Evolutionary conservation across 2,329 filamentous ascomycete genomes (phyloP), one percentile per base, ranked within the genome.

Genomic region (Triangularia verruculosa): DNA sequence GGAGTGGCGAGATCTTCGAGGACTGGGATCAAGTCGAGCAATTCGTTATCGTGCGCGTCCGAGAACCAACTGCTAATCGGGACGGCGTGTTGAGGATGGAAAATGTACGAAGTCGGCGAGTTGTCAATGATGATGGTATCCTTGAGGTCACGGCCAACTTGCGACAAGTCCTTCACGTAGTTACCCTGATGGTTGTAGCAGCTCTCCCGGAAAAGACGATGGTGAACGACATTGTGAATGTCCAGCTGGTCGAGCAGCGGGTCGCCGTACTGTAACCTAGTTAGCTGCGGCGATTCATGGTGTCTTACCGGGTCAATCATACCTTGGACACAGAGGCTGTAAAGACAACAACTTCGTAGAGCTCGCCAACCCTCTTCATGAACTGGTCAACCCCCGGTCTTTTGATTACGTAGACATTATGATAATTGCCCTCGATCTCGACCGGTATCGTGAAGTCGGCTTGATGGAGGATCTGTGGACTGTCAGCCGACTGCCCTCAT

Each of bases 41-140:
- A 85, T 83, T 99, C 95, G 79, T 99, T 99, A 81, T 99, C 95
- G 78, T 99, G 95, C 66, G 95, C 95, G 79, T 99, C 95, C 70
- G 93, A 97, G 81, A 99, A 99, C 95, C 95, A 99, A 83, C 94
- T 98, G 85, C 93, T 97, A 80, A 99, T 99, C 25, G 95, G 95
- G 57, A 99, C 94, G 66, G 95, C 95, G 77, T 99, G 95, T 80
- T 99, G 94, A 24, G 95, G 95, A 76, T 99, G 95, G 85, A 99
- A 99, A 73, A 99, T 98, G 81, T 99, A 99, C 12, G 94, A 98
- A 4, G 95, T 99, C 2, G 95, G 95, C 55, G 95, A 98, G 79
- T 99, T 99, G 81, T 99, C 95, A 74, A 99, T 99, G 76, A 99
- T 99, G 75, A 99, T 99, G 20, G 94, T 99, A 75, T 99, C 94